phyloP scores from a whole-genome alignment of 23 red algal species.

The Gracilaria caudata region DNA sequence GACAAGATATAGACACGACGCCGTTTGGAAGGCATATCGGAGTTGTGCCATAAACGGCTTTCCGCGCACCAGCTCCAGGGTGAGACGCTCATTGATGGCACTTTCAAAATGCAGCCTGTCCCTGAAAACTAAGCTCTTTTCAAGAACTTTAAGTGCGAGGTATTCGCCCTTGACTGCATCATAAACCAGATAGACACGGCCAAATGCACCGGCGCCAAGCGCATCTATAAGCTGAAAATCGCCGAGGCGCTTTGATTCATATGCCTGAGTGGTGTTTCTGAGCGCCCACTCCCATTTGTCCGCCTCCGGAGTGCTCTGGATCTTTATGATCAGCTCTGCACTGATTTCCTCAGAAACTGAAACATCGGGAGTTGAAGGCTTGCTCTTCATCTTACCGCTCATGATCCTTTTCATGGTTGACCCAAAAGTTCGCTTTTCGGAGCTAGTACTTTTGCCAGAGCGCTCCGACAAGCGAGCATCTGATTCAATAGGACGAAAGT shows the following conservation, averaged over 20 bases:
- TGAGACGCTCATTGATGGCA: slow-evolving; percentile 78
- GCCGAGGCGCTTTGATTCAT: slow-evolving; percentile 55
- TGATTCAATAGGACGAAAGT: not conserved
- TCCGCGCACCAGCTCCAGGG: slow-evolving; percentile 58
- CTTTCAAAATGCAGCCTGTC: slow-evolving; percentile 70
- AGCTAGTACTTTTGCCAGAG: slow-evolving; percentile 8
- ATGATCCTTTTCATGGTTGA: slow-evolving; percentile 40
- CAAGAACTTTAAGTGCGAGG: slow-evolving; percentile 80
- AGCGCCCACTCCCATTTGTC: slow-evolving; percentile 69
- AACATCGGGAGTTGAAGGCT: slow-evolving; percentile 11
- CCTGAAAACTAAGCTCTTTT: slow-evolving; percentile 82
- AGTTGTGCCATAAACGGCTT: slow-evolving; percentile 89
- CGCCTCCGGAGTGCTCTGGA: slow-evolving; percentile 55
- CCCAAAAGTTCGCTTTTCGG: slow-evolving; percentile 7
- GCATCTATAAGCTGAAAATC: slow-evolving; percentile 68
- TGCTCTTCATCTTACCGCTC: slow-evolving; percentile 12
- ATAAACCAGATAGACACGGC: slow-evolving; percentile 76
- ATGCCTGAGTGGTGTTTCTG: slow-evolving; percentile 46
- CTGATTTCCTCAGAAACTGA: slow-evolving; percentile 24
- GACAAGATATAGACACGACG: slow-evolving; percentile 79
- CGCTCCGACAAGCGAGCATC: slow-evolving; percentile 37
- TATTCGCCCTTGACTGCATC: slow-evolving; percentile 73
- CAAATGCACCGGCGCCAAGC: slow-evolving; percentile 84
- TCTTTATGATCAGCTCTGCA: slow-evolving; percentile 54
- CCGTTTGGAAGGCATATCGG: slow-evolving; percentile 90